Evolutionary conservation across 495 filamentous ascomycete species (phyloP).

Genomic region (Penicillium ucsense): DNA sequence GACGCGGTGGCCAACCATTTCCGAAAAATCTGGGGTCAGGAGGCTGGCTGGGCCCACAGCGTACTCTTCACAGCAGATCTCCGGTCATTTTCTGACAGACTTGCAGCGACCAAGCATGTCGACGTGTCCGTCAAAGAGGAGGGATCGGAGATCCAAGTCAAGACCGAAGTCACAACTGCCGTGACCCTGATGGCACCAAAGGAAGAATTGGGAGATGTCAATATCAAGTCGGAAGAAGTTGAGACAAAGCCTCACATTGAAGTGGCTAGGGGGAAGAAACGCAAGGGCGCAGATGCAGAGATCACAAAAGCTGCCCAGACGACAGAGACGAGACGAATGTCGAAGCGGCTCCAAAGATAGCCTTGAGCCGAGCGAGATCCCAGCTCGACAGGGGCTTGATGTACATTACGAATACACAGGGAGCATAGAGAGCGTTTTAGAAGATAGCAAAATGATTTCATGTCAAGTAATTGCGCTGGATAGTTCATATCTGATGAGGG

Average conservation of each 20-base stretch:
- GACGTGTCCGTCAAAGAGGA: conserved; percentile 26
- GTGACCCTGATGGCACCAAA: conserved; percentile 19
- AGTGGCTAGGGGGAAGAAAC: conserved; percentile 7
- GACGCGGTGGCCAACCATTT: conserved; percentile 86
- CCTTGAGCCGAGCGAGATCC: neutral
- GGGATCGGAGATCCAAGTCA: conserved; percentile 15
- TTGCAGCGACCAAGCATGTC: conserved; percentile 38
- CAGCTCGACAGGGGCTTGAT: neutral
- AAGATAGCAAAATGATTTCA: too few relatives aligned
- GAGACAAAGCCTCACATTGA: conserved; percentile 9
- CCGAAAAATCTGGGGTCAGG: conserved; percentile 79
- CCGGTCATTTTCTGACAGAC: conserved; percentile 64
- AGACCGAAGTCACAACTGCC: conserved; percentile 20
- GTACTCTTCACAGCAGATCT: conserved; percentile 95
- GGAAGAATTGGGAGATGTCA: conserved; percentile 9
- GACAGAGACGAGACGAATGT: conserved; percentile 26
- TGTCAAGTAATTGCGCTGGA: too few relatives aligned
- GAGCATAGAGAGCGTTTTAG: too few relatives aligned
- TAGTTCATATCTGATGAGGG: too few relatives aligned
- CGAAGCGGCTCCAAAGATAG: conserved; percentile 25
- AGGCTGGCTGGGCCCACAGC: conserved; percentile 95
- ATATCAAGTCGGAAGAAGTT: conserved; percentile 16
- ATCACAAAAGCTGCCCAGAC: conserved; percentile 21
- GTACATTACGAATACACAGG: neutral
- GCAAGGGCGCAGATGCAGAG: conserved; percentile 9